These are phyloP conservation scores for Grammothele lineata DNA, from an alignment of 768 basidiomycete genomes.

Conservation along the genomic window DNA sequence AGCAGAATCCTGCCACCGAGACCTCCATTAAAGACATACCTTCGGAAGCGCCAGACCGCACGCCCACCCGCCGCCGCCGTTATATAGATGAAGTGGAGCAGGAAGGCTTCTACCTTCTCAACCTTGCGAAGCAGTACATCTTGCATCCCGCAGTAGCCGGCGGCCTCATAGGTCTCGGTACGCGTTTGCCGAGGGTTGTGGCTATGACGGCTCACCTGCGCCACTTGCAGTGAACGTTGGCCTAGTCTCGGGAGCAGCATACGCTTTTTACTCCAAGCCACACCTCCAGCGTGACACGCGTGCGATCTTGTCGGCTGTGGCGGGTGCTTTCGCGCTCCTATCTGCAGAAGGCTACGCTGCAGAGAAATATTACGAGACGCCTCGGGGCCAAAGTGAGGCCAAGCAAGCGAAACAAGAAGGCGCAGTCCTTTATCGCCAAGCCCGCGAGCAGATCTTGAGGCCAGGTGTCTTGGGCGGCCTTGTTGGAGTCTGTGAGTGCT, in stretches of 20 bases:
- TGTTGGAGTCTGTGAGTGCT: slow-evolving; percentile 50
- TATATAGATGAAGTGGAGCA: slow-evolving; percentile 40
- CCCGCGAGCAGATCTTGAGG: slow-evolving; percentile 53
- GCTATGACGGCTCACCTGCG: neutral
- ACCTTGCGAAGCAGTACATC: slow-evolving; percentile 46
- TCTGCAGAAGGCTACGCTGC: slow-evolving; percentile 58
- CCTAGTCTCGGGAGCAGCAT: slow-evolving; percentile 55
- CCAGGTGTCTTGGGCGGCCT: slow-evolving; percentile 66
- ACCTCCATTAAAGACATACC: slow-evolving; percentile 21
- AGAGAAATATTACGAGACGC: slow-evolving; percentile 56
- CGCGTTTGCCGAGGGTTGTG: slow-evolving; percentile 23
- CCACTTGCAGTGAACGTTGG: slow-evolving; percentile 62
- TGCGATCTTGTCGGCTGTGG: slow-evolving; percentile 48
- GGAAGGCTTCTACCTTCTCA: slow-evolving; percentile 52
- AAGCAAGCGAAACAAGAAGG: slow-evolving; percentile 56
- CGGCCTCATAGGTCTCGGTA: slow-evolving; percentile 67
- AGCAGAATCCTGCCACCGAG: slow-evolving; percentile 40
- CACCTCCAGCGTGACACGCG: slow-evolving; percentile 54
- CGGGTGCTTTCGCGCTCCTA: slow-evolving; percentile 54
- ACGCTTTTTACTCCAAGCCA: slow-evolving; percentile 59
- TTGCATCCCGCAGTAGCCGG: slow-evolving; percentile 68
- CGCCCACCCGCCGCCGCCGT: slow-evolving; percentile 26
- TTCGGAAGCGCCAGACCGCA: slow-evolving; percentile 13
- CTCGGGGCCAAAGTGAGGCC: slow-evolving; percentile 53
- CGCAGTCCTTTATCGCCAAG: slow-evolving; percentile 46